phyloP scores from a whole-genome alignment of 345 rosid species.

The Turritis glabra region DNA sequence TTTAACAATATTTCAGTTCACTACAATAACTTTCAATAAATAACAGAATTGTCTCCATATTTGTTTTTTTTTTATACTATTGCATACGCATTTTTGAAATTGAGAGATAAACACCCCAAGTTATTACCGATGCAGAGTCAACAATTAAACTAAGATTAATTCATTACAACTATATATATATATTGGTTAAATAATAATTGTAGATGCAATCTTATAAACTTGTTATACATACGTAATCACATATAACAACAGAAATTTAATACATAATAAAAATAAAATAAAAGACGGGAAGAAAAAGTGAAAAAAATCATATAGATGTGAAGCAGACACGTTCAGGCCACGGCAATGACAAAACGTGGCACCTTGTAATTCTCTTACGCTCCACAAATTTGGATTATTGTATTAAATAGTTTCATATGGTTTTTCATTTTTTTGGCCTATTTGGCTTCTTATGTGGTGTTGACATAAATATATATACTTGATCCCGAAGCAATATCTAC shows the following conservation, averaged over 20 bases:
- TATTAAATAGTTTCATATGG: conserved; percentile 14
- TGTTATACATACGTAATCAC: conserved; percentile 26
- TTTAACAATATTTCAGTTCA: neutral
- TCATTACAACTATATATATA: neutral
- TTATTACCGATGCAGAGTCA: neutral
- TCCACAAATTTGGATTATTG: conserved; percentile 31
- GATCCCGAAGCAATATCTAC: conserved; percentile 37
- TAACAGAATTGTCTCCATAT: neutral
- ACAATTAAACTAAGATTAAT: neutral
- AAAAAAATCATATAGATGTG: conserved; percentile 29
- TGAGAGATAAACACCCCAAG: neutral
- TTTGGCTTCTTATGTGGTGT: conserved; percentile 31
- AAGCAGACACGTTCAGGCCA: conserved; percentile 41
- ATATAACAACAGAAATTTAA: neutral
- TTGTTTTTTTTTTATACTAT: neutral
- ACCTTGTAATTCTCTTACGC: conserved; percentile 35
- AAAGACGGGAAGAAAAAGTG: conserved; percentile 1
- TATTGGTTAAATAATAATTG: neutral
- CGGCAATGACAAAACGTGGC: conserved; percentile 38
- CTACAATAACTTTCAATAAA: neutral
- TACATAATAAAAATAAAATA: neutral
- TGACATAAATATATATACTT: conserved; percentile 36
- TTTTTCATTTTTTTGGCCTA: neutral
- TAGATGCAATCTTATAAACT: conserved; percentile 1
- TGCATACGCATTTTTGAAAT: neutral